These are phyloP conservation scores for Pterocarpus macrocarpus DNA, from an alignment of 306 rosid genomes.

Conservation along the genomic window DNA sequence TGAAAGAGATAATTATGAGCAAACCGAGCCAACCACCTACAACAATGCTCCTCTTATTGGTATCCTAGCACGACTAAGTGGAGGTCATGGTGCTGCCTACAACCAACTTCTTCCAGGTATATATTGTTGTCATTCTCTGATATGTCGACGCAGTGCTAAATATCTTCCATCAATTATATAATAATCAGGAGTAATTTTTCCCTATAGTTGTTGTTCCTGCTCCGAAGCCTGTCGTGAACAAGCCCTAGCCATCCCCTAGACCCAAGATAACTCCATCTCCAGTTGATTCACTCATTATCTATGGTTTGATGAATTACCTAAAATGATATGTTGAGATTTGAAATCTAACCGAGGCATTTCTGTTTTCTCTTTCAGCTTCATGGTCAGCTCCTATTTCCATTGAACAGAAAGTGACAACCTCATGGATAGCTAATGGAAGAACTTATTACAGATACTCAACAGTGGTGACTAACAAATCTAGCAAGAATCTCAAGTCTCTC, in stretches of 20 bases:
- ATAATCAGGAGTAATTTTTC: neutral
- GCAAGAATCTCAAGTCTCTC: constrained; percentile 65
- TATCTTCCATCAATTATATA: constrained; percentile 1
- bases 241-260: constrained; percentile 53
- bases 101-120: constrained; percentile 97
- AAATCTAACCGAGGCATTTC: constrained; percentile 42
- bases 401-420: constrained; percentile 72
- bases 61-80: constrained; percentile 75
- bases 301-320: neutral
- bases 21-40: constrained; percentile 98
- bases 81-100: constrained; percentile 67
- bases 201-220: constrained; percentile 66
- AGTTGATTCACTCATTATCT: constrained; percentile 55
- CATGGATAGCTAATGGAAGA: constrained; percentile 77
- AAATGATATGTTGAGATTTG: constrained; percentile 10
- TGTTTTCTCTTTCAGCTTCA: constrained; percentile 59
- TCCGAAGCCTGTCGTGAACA: constrained; percentile 57
- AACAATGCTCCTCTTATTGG: constrained; percentile 98
- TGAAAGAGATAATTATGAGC: constrained; percentile 92
- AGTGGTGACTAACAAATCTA: constrained; percentile 81
- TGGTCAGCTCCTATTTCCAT: constrained; percentile 68
- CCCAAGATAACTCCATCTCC: constrained; percentile 74
- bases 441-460: constrained; percentile 90
- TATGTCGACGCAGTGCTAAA: neutral
- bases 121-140: neutral